Conservation (phyloP, 2,329 filamentous ascomycete genomes). For the Cercospora beticola region DNA sequence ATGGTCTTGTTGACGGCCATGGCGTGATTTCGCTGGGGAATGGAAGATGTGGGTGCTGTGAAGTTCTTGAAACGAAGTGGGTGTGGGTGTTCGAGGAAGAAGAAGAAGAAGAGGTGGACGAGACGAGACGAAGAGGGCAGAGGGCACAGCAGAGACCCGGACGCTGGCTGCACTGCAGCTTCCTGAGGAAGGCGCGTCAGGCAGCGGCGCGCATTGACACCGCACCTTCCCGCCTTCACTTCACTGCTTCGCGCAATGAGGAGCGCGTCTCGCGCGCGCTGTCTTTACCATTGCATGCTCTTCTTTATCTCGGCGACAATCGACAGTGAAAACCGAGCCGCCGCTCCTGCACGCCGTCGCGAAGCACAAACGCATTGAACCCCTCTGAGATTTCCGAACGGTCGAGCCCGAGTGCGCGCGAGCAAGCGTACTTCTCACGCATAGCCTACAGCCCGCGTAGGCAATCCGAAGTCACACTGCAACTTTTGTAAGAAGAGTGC, state of each 20-base stretch:
- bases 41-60: background rate
- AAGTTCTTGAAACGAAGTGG: background rate
- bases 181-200: constrained; percentile 6
- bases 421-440: background rate
- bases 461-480: background rate
- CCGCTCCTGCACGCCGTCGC: background rate
- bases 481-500: background rate
- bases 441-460: background rate
- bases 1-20: constrained; percentile 2
- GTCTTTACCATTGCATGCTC: background rate
- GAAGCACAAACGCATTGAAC: background rate
- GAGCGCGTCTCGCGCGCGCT: background rate
- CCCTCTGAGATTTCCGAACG: background rate
- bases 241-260: background rate
- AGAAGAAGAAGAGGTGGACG: background rate
- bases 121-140: background rate
- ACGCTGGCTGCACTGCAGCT: background rate
- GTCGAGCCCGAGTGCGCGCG: background rate
- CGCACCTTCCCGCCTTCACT: constrained; percentile 3
- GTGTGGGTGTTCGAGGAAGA: background rate
- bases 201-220: background rate
- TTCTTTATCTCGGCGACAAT: no score
- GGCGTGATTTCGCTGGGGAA: background rate
- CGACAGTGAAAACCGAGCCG: background rate
- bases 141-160: background rate